Evolutionary conservation across 495 filamentous ascomycete genomes (phyloP), one percentile per base, ranked within the genome.

Genomic region (Aspergillus steynii): DNA sequence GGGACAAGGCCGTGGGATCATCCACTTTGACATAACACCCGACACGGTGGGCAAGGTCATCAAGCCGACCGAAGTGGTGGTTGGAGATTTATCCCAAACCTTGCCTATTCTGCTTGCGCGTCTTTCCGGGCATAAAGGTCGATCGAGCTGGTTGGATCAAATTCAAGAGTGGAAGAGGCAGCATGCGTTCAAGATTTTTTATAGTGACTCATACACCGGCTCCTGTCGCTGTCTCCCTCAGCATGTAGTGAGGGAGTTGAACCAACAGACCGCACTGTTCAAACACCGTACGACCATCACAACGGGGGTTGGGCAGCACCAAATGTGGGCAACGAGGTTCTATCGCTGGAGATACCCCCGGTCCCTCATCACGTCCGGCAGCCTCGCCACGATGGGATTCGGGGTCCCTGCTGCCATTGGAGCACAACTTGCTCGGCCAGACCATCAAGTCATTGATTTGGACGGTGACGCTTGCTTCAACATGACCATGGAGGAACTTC

Each of bases 301-400:
- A 10, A 97, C 94, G 3, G 94, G 93, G 68, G 94, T 97, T 46
- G 93, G 94, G 47, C 94, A 97, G 73, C 94, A 98, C 75, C 94
- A 98, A 77, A 97, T 98, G 95, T 97, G 94, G 94, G 80, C 89
- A 27, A 94, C 93, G 14, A 93, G 97, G 75, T 91, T 96, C 76
- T 97, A 90, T 83, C 88, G 93, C 61, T 98, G 94, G 94, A 81
- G 91, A 28, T 75, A 93, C 65, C 92, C 94, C 29, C 86, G 93
- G 53, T 90, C 90, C 62, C 91, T 96, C 87, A 88, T 97, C 75
- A 94, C 93, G 9, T 96, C 92, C 2, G 93, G 93, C 72, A 92
- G 93, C 65, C 84, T 96, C 37, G 94, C 93, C 56, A 97, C 94
- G 14, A 97, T 98, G 94, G 94, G 94, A 56, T 97, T 80, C 76